These are phyloP conservation scores for Nephelium lappaceum DNA, from an alignment of 345 rosid species.

Conservation along the genomic window DNA sequence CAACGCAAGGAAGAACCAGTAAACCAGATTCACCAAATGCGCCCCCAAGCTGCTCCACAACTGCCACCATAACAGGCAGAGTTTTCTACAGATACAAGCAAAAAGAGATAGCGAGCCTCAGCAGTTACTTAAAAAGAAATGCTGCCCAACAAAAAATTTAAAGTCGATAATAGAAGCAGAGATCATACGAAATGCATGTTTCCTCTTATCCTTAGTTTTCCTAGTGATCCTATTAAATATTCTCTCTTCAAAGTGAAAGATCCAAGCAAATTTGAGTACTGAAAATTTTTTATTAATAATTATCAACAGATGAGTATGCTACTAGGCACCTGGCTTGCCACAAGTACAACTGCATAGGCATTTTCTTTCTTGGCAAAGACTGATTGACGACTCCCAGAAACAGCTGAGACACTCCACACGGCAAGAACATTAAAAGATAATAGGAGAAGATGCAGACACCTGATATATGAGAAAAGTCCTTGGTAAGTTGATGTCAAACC, in stretches of 20 bases:
- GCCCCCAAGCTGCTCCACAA: slow-evolving; percentile 83
- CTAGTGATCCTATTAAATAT: not conserved
- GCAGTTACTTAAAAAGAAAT: not conserved
- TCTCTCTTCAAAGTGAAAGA: not conserved
- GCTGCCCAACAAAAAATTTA: not conserved
- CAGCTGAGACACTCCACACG: slow-evolving; percentile 52
- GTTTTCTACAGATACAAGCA: slow-evolving; percentile 61
- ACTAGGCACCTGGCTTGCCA: slow-evolving; percentile 71
- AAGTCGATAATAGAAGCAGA: not conserved
- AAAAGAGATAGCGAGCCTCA: slow-evolving; percentile 8
- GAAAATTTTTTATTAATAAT: not conserved
- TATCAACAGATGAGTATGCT: not conserved
- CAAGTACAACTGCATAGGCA: slow-evolving; percentile 62
- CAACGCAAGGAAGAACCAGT: slow-evolving; percentile 91
- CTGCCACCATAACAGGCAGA: slow-evolving; percentile 83
- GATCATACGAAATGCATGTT: not conserved
- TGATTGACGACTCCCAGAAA: slow-evolving; percentile 53
- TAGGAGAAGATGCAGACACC: slow-evolving; percentile 67
- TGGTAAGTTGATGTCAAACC: slow-evolving; percentile 19
- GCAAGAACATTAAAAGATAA: slow-evolving; percentile 64
- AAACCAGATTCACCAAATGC: slow-evolving; percentile 88
- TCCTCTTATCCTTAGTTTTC: not conserved
- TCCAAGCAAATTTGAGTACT: not conserved
- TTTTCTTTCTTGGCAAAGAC: slow-evolving; percentile 66
- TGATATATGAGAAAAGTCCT: slow-evolving; percentile 31